phyloP scores from a whole-genome alignment of 257 asterid species.

The Fraxinus cuspidata region DNA sequence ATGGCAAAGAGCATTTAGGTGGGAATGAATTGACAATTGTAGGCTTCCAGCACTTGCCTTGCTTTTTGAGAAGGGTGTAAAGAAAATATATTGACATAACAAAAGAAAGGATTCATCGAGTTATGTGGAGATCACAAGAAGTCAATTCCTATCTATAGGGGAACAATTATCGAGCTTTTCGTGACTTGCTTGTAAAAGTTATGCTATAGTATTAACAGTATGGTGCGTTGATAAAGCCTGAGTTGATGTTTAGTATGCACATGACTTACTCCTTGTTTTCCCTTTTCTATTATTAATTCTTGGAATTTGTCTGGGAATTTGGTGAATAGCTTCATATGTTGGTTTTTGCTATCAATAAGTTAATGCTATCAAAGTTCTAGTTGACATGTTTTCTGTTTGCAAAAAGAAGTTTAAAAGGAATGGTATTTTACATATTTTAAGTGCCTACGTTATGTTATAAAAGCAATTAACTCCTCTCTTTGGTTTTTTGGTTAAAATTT shows the following conservation, averaged over 20 bases:
- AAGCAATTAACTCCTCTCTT: slow-evolving; percentile 23
- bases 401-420: slow-evolving; percentile 7
- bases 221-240: slow-evolving; percentile 4
- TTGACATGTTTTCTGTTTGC: neutral
- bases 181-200: neutral
- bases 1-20: slow-evolving; percentile 2
- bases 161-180: slow-evolving; percentile 1
- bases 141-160: slow-evolving; percentile 1
- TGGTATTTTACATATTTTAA: slow-evolving; percentile 4
- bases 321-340: slow-evolving; percentile 22
- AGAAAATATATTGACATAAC: slow-evolving; percentile 2
- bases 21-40: slow-evolving; percentile 6
- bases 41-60: slow-evolving; percentile 12
- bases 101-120: slow-evolving; percentile 8
- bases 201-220: slow-evolving; percentile 7
- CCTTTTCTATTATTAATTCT: neutral
- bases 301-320: slow-evolving; percentile 1
- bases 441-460: slow-evolving; percentile 15
- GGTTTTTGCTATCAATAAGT: slow-evolving; percentile 16
- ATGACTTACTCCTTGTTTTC: slow-evolving; percentile 11
- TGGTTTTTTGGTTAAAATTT: slow-evolving; percentile 20
- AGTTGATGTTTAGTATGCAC: slow-evolving; percentile 1
- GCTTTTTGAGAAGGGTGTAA: slow-evolving; percentile 12
- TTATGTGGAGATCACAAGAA: slow-evolving; percentile 15
- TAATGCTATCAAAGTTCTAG: slow-evolving; percentile 4